Base-by-base conservation (phyloP, 768 basidiomycete genomes). In the Amanita rubescens region DNA sequence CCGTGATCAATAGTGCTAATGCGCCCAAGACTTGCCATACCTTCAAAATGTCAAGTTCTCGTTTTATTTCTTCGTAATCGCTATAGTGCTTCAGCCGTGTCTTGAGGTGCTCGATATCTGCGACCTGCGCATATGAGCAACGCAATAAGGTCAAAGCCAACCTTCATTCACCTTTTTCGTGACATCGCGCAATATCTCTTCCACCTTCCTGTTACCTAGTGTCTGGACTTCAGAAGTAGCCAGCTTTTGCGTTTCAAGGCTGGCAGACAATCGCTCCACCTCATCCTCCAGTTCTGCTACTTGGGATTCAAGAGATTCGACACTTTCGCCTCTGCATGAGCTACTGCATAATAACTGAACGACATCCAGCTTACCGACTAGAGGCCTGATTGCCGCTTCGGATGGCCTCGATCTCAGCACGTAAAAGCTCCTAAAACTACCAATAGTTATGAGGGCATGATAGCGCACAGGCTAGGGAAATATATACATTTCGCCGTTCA, bases 11-110 rank as follows among this genome's bases (percentile, higher is more conserved):
- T 9, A 47, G 24, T 24, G 46, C 25, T 39, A 48, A 27, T 19
- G 39, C 7, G 45, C 30, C 25, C 20, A 30, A 42, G 45, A 54
- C 47, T n/a, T 30, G n/a, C 24, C 2, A 17, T 35, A 90, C 96
- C 82, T 99, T 97, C 91, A 98, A 90, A 58, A 99, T 98, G 63
- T 94, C 94, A 25, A 99, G 77, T 66, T 99, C 96, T 24, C 96
- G 85, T 72, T 98, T 98, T 63, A 98, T 84, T 71, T 98, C 94
- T 62, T 98, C 95, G 62, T 99, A 98, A 67, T 99, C 93, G 14
- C 67, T 67, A 56, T 86, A 90, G 58, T 80, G 81, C 61, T 80
- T 82, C 34, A 98, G 70, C 58, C 83, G 84, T 32, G 72, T 69
- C 64, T 79, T 84, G 2, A 94, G 73, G 45, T 76, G 76, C 14